Evolutionary conservation across 23 red algal species (phyloP), one percentile per base, ranked within the genome.

Genomic region (Gracilaria vermiculophylla): DNA sequence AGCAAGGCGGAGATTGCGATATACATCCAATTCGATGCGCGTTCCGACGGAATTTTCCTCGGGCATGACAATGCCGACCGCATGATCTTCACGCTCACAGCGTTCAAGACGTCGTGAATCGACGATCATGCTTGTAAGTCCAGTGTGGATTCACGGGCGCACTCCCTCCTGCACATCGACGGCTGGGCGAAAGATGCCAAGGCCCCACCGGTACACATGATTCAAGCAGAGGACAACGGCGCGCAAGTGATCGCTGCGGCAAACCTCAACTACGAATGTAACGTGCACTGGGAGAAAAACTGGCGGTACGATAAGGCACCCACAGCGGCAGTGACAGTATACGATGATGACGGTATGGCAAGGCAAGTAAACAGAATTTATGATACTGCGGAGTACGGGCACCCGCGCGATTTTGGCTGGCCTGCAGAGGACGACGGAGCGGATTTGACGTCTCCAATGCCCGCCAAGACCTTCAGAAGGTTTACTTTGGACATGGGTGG

Each of bases 51-150:
- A 19, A 72, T 91, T 60, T 91, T 65, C 28, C 41, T 75, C 15
- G 87, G 87, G 25, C 87, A 91, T 57, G 87, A 91, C 43, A 91
- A 91, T 56, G 87, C 87, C 16, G 87, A 91, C 54, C 32, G 87
- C 21, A 76, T 58, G 16, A 62, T 62, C 16, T 58, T 91, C 52
- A 91, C 87, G 15, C 74, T 91, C 56, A 72, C 75, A 29, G 76
- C 75, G 9, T 31, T 81, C 24, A 81, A 81, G 42, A 16, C 47
- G 69, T 71, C 60, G 56, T 91, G 87, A 76, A 40, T 91, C n/a
- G 75, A 80, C 24, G 87, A 91, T 14, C 55, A 73, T 2, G 35
- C 58, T 36, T 91, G 87, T 74, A 53, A 53, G 74, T n/a, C 69
- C 10, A 91, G 81, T 45, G 19, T 54, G 37, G 75, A 80, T 45